Conservation (phyloP, 106 monocot species). For the Phalaenopsis aphrodite region DNA sequence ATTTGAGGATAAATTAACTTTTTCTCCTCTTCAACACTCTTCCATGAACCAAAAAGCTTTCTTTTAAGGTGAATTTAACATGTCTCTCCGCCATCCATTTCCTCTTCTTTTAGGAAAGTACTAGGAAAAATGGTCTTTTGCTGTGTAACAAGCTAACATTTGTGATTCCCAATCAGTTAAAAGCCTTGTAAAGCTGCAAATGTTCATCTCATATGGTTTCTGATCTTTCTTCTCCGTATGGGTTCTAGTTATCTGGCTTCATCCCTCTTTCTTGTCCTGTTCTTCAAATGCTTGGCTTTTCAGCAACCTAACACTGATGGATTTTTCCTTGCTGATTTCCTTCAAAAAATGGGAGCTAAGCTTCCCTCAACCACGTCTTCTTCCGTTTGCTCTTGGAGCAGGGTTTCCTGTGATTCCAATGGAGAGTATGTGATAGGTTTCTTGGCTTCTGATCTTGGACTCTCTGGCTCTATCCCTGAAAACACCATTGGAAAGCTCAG, state of each 20-base stretch:
- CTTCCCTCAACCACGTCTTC: slow-evolving; percentile 8
- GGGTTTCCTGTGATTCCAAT: slow-evolving; percentile 43
- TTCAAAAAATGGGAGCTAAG: slow-evolving; percentile 42
- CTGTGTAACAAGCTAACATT: not conserved
- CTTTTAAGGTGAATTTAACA: not conserved
- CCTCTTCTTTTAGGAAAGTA: not conserved
- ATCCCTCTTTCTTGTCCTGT: slow-evolving; percentile 11
- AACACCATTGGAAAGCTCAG: slow-evolving; percentile 81
- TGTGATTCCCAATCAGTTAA: not conserved
- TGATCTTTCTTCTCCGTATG: slow-evolving; percentile 13
- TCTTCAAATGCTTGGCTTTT: slow-evolving; percentile 18
- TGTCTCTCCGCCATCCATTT: not conserved
- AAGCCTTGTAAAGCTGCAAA: not conserved
- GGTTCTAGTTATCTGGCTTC: slow-evolving; percentile 4
- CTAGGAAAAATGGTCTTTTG: not conserved
- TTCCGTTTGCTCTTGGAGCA: slow-evolving; percentile 49
- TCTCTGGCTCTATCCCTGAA: slow-evolving; percentile 61
- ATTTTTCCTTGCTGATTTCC: slow-evolving; percentile 52
- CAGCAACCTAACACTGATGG: slow-evolving; percentile 76
- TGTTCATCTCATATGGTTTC: not conserved
- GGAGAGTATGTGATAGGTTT: slow-evolving; percentile 24
- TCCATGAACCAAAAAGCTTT: not conserved
- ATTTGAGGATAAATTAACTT: not conserved
- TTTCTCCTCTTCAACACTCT: not conserved
- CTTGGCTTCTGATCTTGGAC: slow-evolving; percentile 37